Evolutionary conservation across 805 yeast species (phyloP), one percentile per base, ranked within the genome.

Genomic region (Kazachstania kunashirensis): DNA sequence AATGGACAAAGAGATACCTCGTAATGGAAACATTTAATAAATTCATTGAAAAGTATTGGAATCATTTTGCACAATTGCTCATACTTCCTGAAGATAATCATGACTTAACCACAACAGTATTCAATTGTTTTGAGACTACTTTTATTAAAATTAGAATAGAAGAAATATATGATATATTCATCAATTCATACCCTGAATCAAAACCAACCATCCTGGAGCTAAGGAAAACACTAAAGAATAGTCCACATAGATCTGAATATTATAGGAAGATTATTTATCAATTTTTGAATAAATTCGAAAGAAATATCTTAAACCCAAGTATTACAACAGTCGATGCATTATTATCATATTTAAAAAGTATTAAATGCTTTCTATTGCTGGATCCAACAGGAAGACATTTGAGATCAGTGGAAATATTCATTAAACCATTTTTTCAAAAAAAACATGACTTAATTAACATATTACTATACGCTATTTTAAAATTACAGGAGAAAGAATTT

Each of bases 381-480:
- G 97, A 89, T 49, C 94, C 95, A 6, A 68, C 83, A 26, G 95
- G 95, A 0, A 89, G 84, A 1, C 61, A 88, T 21, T 62, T 88
- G 6, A 94, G 83, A 51, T 74, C 75, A 33, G 88, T 84, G 0
- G 75, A 84, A 1, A 59, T 85, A 24, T 92, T 92, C 2, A 81
- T 88, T 3, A 62, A 94, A 34, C 59, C 71, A 17, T 81, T 81
- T 57, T 63, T 92, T 33, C 75, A 74, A 49, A 77, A 79, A 10
- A 32, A 38, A 39, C 70, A 71, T 0, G 96, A 92, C 54, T 73
- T 92, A 0, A 73, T 84, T 14, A 63, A 68, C 14, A 73, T 72
- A 31, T 62, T 89, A 12, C 86, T 89, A 0, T 64, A 72, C 45
- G 94, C 95, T 0, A 57, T 88, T 34, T 62, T 92, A 23, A 71